A percentile compares a stretch with the other conserved stretches of the same genome.
Evolutionary conservation across 2,329 filamentous ascomycete genomes (phyloP).

Genomic region (Metarhizium anisopliae): DNA sequence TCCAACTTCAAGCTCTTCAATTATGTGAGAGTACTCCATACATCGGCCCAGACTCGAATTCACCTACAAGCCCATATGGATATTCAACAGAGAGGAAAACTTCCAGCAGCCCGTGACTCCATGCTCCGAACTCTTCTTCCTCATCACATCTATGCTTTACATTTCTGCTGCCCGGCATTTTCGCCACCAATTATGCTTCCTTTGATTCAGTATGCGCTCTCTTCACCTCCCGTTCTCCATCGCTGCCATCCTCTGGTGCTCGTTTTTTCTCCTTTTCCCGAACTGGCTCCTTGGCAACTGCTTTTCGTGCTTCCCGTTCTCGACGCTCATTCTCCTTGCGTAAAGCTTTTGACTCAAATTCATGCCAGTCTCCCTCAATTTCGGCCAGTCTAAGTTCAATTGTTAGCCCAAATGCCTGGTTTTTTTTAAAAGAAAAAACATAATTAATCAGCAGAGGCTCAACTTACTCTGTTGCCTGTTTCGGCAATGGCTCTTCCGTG

Average conservation of each 20-base stretch:
- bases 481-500: conserved; percentile 65
- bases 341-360: conserved; percentile 93
- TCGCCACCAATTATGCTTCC: not conserved
- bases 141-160: not conserved
- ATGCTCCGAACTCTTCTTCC: not conserved
- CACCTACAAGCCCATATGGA: not conserved
- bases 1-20: not conserved
- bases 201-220: conserved; percentile 22
- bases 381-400: conserved; percentile 51
- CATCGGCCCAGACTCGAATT: not conserved
- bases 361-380: conserved; percentile 93
- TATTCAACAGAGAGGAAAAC: not conserved
- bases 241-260: conserved; percentile 18
- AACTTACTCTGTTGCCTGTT: conserved; percentile 73
- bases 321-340: conserved; percentile 77
- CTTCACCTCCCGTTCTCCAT: conserved; percentile 24
- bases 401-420: not conserved
- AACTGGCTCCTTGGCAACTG: conserved; percentile 27
- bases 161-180: conserved; percentile 2
- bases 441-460: too few relatives aligned
- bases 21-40: not conserved
- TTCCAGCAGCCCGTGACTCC: not conserved
- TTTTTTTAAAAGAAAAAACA: not conserved
- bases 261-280: conserved; percentile 32
- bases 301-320: conserved; percentile 42